Base-by-base conservation (phyloP, 148 eudicot species). In the Cornus kousa region DNA sequence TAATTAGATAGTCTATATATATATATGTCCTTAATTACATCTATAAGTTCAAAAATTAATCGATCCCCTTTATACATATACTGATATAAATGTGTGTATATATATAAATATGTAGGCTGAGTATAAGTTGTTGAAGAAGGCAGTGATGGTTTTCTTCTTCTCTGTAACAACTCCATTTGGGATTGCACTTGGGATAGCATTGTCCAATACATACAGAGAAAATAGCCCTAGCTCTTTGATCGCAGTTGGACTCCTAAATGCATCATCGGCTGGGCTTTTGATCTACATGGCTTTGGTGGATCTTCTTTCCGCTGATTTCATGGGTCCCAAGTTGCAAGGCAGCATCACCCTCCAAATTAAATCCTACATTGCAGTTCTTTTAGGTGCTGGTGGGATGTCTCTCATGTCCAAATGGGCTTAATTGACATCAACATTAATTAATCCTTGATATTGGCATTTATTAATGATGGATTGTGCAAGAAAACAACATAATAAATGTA, bases 141-240 rank as follows among this genome's bases (percentile, higher is more conserved):
- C 69, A 11, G 59, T 71, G 0, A 81, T 84, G 84, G 87, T 74
- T 2, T 81, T 84, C 79, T 84, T 81, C 70, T 84, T 84, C 68
- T 28, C 87, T 1, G 84, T 81, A n/a, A 84, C 87, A 70, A 84
- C 87, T 6, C 87, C 87, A 32, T 81, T 84, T 12, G 87, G 87
- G 9, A 78, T 84, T 23, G 87, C 74, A 17, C 19, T 84, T 24
- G 87, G 87, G 53, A 50, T 84, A 14, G 77, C 50, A n/a, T n/a
- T 84, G 33, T 70, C 83, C 3, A 74, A 17, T n/a, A 35, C 79
- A 0, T 84, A 84, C 74, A 72, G 23, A 72, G 86, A 80, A 68
- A 84, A 84, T 71, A 84, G 86, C 60, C 84, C 84, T 0, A 66
- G 10, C 0, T 33, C 77, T 9, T 70, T 79, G 62, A 81, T 85